Conservation (phyloP, 441 rosid genomes). For the Croton setiger region DNA sequence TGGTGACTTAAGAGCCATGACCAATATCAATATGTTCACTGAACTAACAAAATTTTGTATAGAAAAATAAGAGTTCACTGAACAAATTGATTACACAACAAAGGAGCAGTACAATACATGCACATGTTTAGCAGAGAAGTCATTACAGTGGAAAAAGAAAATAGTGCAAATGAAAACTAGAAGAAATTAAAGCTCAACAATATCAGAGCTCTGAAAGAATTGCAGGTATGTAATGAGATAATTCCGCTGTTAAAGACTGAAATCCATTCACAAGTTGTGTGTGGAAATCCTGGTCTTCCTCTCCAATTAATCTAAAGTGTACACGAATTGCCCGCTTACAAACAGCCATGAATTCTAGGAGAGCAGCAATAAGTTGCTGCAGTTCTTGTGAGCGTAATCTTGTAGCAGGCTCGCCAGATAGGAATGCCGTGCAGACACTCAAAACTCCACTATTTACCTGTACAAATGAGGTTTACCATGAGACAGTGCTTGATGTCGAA, state of each 20-base stretch:
- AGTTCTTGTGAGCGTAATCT: slow-evolving; percentile 92
- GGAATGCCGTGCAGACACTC: slow-evolving; percentile 90
- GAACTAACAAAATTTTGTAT: background rate
- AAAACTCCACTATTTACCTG: slow-evolving; percentile 98
- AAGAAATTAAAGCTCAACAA: slow-evolving; percentile 17
- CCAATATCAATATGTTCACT: background rate
- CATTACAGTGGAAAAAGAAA: background rate
- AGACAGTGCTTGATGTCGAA: background rate
- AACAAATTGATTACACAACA: background rate
- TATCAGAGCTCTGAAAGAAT: slow-evolving; percentile 93
- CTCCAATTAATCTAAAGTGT: slow-evolving; percentile 88
- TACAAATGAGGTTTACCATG: slow-evolving; percentile 12
- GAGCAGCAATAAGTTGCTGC: slow-evolving; percentile 97
- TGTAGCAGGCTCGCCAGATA: slow-evolving; percentile 98
- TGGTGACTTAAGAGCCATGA: background rate
- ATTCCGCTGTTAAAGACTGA: slow-evolving; percentile 98
- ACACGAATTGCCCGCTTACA: slow-evolving; percentile 98
- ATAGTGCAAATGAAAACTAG: background rate
- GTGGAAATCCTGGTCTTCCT: slow-evolving; percentile 98
- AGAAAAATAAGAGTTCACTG: background rate
- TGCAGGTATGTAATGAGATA: slow-evolving; percentile 97
- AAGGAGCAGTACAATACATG: background rate
- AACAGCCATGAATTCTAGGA: slow-evolving; percentile 97
- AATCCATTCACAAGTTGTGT: slow-evolving; percentile 98
- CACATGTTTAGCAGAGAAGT: background rate